Percentiles rank a stretch among this genome's conserved stretches.
Evolutionary conservation across 768 basidiomycete genomes (phyloP).

Genomic region (Epithele typhae): DNA sequence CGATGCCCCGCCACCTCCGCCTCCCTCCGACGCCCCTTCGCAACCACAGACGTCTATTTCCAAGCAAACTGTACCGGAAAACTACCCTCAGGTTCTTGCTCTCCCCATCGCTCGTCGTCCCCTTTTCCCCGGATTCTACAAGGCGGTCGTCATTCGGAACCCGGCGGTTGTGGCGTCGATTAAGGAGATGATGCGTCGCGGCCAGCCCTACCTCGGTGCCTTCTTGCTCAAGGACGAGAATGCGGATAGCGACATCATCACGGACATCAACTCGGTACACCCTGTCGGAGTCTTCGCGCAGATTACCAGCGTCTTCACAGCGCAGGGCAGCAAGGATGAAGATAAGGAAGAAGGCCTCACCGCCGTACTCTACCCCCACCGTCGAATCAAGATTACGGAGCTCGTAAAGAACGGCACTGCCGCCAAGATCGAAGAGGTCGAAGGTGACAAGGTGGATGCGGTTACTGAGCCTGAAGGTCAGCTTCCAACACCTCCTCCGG

Average conservation of each 20-base stretch:
- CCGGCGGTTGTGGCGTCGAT: slow-evolving; percentile 90
- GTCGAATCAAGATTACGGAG: slow-evolving; percentile 84
- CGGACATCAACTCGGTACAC: slow-evolving; percentile 83
- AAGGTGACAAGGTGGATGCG: slow-evolving; percentile 21
- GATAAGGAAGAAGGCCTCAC: slow-evolving; percentile 88
- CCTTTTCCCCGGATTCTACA: slow-evolving; percentile 97
- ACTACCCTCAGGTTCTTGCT: slow-evolving; percentile 91
- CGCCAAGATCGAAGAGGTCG: slow-evolving; percentile 30
- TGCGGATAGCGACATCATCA: slow-evolving; percentile 89
- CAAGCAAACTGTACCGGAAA: slow-evolving; percentile 83
- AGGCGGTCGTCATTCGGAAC: slow-evolving; percentile 91
- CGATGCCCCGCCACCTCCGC: slow-evolving; percentile 34
- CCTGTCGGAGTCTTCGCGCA: slow-evolving; percentile 95
- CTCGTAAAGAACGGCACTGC: slow-evolving; percentile 54
- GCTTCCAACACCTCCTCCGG: slow-evolving; percentile 29
- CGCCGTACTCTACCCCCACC: slow-evolving; percentile 90
- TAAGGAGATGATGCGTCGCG: slow-evolving; percentile 94
- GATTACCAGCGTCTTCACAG: slow-evolving; percentile 89
- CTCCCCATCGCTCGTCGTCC: slow-evolving; percentile 94
- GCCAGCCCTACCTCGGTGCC: slow-evolving; percentile 95
- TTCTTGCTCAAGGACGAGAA: slow-evolving; percentile 95
- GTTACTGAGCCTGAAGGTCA: slow-evolving; percentile 40
- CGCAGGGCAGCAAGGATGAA: slow-evolving; percentile 53
- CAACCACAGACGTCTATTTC: slow-evolving; percentile 56
- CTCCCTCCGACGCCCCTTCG: slow-evolving; percentile 34